Evolutionary conservation across 2,329 filamentous ascomycete species (phyloP).

Genomic region (Neofusicoccum ribis): DNA sequence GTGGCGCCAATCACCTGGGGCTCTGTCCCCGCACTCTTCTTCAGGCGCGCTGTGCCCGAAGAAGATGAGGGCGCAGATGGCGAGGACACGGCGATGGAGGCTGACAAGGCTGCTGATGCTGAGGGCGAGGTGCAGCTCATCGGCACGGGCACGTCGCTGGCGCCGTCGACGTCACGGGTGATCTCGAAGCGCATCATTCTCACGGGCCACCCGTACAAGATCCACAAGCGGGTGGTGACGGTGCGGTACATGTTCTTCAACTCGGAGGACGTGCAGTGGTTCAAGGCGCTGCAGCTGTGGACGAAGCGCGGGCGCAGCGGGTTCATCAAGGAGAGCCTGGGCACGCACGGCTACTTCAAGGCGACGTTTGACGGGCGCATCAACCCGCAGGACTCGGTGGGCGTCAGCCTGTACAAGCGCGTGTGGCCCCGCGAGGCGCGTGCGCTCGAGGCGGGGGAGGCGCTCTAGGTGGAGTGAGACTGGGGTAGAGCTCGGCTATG

Average conservation of each 20-base stretch:
- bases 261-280: slow-evolving; percentile 91
- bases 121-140: slow-evolving; percentile 63
- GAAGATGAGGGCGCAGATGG: slow-evolving; percentile 45
- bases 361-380: slow-evolving; percentile 95
- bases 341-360: slow-evolving; percentile 99
- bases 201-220: slow-evolving; percentile 96
- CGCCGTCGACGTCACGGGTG: slow-evolving; percentile 72
- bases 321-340: slow-evolving; percentile 89
- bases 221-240: slow-evolving; percentile 96
- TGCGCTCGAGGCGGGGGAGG: slow-evolving; percentile 36
- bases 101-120: slow-evolving; percentile 20
- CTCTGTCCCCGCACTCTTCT: slow-evolving; percentile 84
- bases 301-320: slow-evolving; percentile 85
- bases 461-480: not conserved
- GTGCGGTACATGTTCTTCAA: slow-evolving; percentile 99
- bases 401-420: slow-evolving; percentile 67
- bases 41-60: slow-evolving; percentile 61
- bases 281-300: slow-evolving; percentile 94
- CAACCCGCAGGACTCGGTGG: slow-evolving; percentile 92
- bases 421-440: slow-evolving; percentile 66
- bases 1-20: slow-evolving; percentile 92
- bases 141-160: slow-evolving; percentile 82
- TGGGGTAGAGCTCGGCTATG: not conserved
- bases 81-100: slow-evolving; percentile 32
- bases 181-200: slow-evolving; percentile 92